Evolutionary conservation across 73 alveolate species (phyloP).

Genomic region (Urostyla sp.): DNA sequence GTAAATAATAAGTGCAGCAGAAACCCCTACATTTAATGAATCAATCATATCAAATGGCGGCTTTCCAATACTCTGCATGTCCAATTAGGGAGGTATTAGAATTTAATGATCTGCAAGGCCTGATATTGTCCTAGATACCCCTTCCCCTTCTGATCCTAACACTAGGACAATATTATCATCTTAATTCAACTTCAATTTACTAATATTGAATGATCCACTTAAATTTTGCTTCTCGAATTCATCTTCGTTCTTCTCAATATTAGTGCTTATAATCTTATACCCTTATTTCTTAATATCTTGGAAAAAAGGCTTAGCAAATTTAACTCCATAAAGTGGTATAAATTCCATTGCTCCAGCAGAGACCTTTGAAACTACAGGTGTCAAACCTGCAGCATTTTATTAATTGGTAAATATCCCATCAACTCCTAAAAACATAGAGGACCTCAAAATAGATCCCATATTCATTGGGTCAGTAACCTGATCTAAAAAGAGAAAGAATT

Average conservation of each 20-base stretch:
- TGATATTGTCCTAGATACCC: slow-evolving; percentile 15
- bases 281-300: slow-evolving; percentile 24
- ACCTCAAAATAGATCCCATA: slow-evolving; percentile 81
- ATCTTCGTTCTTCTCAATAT: not conserved
- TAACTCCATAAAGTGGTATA: slow-evolving; percentile 65
- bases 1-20: slow-evolving; percentile 48
- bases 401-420: slow-evolving; percentile 71
- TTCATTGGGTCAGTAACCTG: slow-evolving; percentile 80
- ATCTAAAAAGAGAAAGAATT: slow-evolving; percentile 64
- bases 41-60: slow-evolving; percentile 58
- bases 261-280: slow-evolving; percentile 20
- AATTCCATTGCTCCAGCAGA: slow-evolving; percentile 84
- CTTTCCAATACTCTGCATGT: not conserved
- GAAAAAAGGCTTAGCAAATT: slow-evolving; percentile 32
- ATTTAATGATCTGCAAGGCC: slow-evolving; percentile 38
- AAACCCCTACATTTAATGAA: slow-evolving; percentile 59
- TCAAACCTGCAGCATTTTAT: slow-evolving; percentile 67
- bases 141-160: slow-evolving; percentile 42
- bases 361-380: slow-evolving; percentile 82
- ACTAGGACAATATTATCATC: slow-evolving; percentile 32
- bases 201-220: not conserved
- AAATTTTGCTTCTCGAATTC: not conserved
- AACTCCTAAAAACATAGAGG: slow-evolving; percentile 74
- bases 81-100: slow-evolving; percentile 47
- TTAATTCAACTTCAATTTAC: slow-evolving; percentile 5